Evolutionary conservation across 148 eudicot genomes (phyloP), one percentile per base, ranked within the genome.

Genomic region (Vaccinium corymbosum): DNA sequence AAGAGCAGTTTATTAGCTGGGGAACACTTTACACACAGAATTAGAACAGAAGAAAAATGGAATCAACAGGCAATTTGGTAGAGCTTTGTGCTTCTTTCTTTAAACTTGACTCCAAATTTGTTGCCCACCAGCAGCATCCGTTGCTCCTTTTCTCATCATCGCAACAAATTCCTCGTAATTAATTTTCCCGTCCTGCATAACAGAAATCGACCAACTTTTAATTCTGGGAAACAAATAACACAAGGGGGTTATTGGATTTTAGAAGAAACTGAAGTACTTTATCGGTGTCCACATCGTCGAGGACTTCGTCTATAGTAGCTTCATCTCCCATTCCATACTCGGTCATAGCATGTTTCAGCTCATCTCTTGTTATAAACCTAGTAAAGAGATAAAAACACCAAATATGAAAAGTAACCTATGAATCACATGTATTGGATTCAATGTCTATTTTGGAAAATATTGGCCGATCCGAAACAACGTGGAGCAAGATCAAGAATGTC

Each of bases 351-450:
- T 88, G 89, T 86, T 89, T 91, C 68, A 96, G 91, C 86, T 94
- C 99, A 82, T 96, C 99, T 86, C 97, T 90, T 48, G 99, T 94
- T 15, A 96, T 96, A 84, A 78, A 89, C 86, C 97, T 96, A 88
- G 42, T 22, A n/a, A 73, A 16, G 6, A 46, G 0, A 38, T 4
- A 12, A 2, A 77, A 77, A 78, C n/a, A 38, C 61, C 62, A 70
- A 50, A 11, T 38, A 16, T 15, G 51, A 22, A 0, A 3, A 56
- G 20, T 17, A 19, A 57, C 35, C 35, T 57, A 7, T 6, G 50
- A 12, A 11, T 15, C 12, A 79, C 46, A 9, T 1, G 20, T 25
- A 32, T 13, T n/a, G 4, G 22, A 64, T n/a, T 29, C 22, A 22
- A 12, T 17, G 14, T 22, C 29, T 7, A 42, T 3, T 19, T 66